Evolutionary conservation across 208 protist genomes (phyloP).

Genomic region (Crithidia brevicula): DNA sequence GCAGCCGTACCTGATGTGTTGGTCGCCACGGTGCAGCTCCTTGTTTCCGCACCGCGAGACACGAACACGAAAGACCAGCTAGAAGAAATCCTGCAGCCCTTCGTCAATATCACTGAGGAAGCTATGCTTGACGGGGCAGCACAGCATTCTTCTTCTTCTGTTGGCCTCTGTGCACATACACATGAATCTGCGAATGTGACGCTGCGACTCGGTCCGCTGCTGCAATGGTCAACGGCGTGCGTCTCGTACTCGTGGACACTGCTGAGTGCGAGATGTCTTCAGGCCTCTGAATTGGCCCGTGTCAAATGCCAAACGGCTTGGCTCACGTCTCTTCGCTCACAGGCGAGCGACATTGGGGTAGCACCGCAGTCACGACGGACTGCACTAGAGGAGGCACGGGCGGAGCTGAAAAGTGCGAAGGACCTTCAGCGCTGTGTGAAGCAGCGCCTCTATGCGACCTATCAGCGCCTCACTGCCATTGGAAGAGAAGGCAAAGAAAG

Average conservation of each 20-base stretch:
- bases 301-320: neutral
- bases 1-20: neutral
- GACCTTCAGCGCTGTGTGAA: constrained; percentile 11
- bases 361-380: neutral
- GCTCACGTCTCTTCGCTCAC: neutral
- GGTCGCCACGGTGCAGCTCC: neutral
- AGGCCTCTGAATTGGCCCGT: constrained; percentile 11
- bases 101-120: too few species aligned
- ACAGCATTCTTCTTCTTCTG: too few species aligned
- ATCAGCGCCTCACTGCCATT: constrained; percentile 4
- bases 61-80: neutral
- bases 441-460: constrained; percentile 8
- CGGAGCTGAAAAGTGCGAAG: neutral
- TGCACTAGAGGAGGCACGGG: neutral
- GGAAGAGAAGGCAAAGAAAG: too few species aligned
- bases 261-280: neutral
- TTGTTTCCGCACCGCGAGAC: neutral
- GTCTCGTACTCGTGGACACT: neutral
- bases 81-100: neutral
- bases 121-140: too few species aligned
- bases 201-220: neutral
- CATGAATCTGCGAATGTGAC: neutral
- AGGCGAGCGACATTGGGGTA: neutral
- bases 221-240: neutral
- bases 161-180: too few species aligned